A percentile compares a stretch with the other conserved stretches of the same genome.
Evolutionary conservation across 345 rosid genomes (phyloP).

Genomic region (Cochlearia excelsa): DNA sequence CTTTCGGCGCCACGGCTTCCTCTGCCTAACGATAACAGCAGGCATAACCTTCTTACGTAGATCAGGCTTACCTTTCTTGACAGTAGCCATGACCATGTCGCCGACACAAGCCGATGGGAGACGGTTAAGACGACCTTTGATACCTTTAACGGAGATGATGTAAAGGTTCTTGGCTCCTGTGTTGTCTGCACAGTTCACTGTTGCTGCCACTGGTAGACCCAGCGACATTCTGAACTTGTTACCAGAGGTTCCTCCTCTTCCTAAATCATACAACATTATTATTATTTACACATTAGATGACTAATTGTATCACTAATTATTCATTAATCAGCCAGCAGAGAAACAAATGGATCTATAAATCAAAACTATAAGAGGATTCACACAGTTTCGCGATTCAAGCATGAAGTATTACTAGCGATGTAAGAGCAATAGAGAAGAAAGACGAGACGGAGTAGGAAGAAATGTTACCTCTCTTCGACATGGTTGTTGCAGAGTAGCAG

Average conservation of each 20-base stretch:
- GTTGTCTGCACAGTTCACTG: constrained; percentile 43
- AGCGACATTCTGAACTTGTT: constrained; percentile 46
- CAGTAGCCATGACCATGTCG: constrained; percentile 45
- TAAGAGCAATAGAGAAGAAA: not conserved
- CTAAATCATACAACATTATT: not conserved
- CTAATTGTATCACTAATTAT: not conserved
- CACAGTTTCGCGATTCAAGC: not conserved
- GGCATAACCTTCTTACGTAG: constrained; percentile 46
- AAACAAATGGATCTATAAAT: not conserved
- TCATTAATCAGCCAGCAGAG: not conserved
- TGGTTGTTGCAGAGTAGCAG: constrained; percentile 33
- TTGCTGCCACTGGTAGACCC: constrained; percentile 46
- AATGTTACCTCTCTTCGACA: constrained; percentile 44
- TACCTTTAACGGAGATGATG: constrained; percentile 42
- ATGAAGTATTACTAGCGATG: not conserved
- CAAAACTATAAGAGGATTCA: too few relatives aligned
- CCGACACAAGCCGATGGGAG: constrained; percentile 43
- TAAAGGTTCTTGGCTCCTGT: constrained; percentile 42
- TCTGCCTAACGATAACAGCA: constrained; percentile 45
- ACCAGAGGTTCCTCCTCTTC: constrained; percentile 43
- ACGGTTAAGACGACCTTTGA: constrained; percentile 45
- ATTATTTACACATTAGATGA: not conserved
- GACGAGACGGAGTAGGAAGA: not conserved
- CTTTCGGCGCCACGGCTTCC: constrained; percentile 49
- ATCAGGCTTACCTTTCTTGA: constrained; percentile 43